phyloP scores from a whole-genome alignment of 2,329 filamentous ascomycete genomes.

The Capronia epimyces region DNA sequence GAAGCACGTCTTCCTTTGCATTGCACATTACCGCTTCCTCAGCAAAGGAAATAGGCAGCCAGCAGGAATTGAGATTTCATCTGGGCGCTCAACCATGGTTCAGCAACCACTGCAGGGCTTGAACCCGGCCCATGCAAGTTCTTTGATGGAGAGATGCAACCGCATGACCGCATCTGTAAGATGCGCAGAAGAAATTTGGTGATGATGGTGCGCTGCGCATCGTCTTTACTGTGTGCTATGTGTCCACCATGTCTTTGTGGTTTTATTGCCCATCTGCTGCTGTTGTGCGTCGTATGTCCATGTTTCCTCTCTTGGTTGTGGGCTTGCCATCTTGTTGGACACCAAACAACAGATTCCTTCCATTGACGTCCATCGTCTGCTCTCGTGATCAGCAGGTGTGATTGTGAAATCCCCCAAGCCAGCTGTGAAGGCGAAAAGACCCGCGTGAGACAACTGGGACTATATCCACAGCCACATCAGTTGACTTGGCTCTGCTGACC shows the following conservation, averaged over 20 bases:
- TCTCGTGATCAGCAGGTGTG: not conserved
- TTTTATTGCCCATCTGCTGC: slow-evolving; percentile 13
- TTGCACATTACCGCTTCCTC: slow-evolving; percentile 5
- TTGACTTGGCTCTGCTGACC: not conserved
- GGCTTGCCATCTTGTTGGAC: not conserved
- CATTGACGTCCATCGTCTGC: not conserved
- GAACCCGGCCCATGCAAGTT: slow-evolving; percentile 10
- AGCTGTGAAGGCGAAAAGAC: not conserved
- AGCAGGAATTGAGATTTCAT: slow-evolving; percentile 27
- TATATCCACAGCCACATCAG: not conserved
- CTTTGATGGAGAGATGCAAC: slow-evolving; percentile 14
- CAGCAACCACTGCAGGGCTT: slow-evolving; percentile 12
- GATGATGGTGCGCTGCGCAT: slow-evolving; percentile 13
- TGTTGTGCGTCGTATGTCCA: slow-evolving; percentile 6
- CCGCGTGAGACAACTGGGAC: not conserved
- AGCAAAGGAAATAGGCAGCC: slow-evolving; percentile 14
- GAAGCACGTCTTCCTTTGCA: slow-evolving; percentile 8
- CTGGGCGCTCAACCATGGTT: slow-evolving; percentile 23
- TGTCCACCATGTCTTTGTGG: slow-evolving; percentile 2
- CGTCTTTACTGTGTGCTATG: slow-evolving; percentile 10
- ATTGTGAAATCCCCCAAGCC: not conserved
- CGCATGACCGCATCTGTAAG: slow-evolving; percentile 17
- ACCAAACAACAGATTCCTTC: not conserved
- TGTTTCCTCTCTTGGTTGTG: not conserved
- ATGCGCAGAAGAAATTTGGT: slow-evolving; percentile 16